Conservation (phyloP, 2,329 filamentous ascomycete species). For the Teratosphaeria viscida region DNA sequence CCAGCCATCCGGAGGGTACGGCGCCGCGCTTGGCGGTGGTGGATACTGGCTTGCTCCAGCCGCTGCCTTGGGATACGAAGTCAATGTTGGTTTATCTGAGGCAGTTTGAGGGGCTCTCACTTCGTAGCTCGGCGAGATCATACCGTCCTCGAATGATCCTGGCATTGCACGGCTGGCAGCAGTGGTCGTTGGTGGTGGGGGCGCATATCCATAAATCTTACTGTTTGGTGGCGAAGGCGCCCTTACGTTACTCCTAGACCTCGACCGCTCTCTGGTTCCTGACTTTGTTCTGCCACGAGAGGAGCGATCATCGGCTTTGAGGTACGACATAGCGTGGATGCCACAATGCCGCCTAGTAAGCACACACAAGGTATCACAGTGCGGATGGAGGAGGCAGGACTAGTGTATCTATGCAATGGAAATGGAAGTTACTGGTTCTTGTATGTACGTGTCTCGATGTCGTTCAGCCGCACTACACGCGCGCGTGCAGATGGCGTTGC, state of each 20-base stretch:
- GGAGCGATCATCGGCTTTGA: slow-evolving; percentile 32
- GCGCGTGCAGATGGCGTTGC: neutral
- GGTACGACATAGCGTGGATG: slow-evolving; percentile 17
- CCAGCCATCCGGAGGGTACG: slow-evolving; percentile 24
- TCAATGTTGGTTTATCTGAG: slow-evolving; percentile 4
- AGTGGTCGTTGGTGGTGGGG: slow-evolving; percentile 1
- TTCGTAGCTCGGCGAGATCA: slow-evolving; percentile 27
- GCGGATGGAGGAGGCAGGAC: neutral
- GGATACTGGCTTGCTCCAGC: slow-evolving; percentile 8
- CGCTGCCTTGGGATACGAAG: slow-evolving; percentile 7
- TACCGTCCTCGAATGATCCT: slow-evolving; percentile 10
- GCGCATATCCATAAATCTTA: slow-evolving; percentile 11
- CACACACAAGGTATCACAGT: neutral
- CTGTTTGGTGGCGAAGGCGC: slow-evolving; percentile 17
- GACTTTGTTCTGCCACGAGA: slow-evolving; percentile 35
- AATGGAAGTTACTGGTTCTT: neutral
- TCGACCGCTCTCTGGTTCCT: slow-evolving; percentile 25
- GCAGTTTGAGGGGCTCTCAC: slow-evolving; percentile 27
- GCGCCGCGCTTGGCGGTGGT: slow-evolving; percentile 7
- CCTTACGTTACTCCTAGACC: slow-evolving; percentile 31
- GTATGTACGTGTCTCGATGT: neutral
- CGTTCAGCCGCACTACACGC: neutral
- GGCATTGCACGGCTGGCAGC: slow-evolving; percentile 8
- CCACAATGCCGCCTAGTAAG: neutral
- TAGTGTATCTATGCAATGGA: neutral